These are phyloP conservation scores for Scleroderma bovista DNA, from an alignment of 768 basidiomycete genomes.

Conservation along the genomic window DNA sequence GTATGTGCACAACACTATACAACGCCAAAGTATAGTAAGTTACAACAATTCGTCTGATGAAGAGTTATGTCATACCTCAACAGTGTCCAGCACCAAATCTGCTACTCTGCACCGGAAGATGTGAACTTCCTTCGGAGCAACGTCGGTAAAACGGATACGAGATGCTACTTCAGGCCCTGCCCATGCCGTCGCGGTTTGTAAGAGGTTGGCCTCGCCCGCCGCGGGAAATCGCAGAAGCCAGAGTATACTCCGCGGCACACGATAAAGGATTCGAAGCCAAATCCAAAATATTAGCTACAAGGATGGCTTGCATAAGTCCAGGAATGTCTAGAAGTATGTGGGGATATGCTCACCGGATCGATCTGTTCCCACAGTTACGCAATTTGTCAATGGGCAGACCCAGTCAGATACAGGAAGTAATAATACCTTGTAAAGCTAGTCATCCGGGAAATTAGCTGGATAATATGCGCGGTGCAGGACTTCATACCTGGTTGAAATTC, in stretches of 20 bases:
- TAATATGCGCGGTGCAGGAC: constrained; percentile 1
- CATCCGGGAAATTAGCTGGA: neutral
- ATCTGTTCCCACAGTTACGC: constrained; percentile 15
- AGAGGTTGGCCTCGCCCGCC: constrained; percentile 41
- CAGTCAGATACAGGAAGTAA: neutral
- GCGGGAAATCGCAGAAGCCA: constrained; percentile 49
- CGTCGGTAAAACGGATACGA: constrained; percentile 44
- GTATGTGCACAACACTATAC: constrained; percentile 48
- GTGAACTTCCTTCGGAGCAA: constrained; percentile 41
- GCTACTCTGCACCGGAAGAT: constrained; percentile 42
- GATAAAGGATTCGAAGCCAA: constrained; percentile 43
- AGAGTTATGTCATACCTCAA: constrained; percentile 32
- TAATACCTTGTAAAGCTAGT: constrained; percentile 41
- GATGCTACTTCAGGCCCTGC: constrained; percentile 41
- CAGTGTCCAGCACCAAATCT: constrained; percentile 48
- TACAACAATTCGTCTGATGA: neutral
- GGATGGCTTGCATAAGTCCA: neutral
- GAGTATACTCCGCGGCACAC: constrained; percentile 42
- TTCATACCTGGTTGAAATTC: constrained; percentile 48
- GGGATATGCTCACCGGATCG: constrained; percentile 28
- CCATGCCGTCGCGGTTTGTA: constrained; percentile 38
- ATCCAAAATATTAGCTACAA: constrained; percentile 37
- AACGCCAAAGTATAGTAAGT: neutral
- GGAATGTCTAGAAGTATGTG: neutral
- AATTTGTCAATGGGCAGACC: neutral